These are phyloP conservation scores for Trichoderma atroviride DNA, from an alignment of 2,329 filamentous ascomycete species.

Conservation along the genomic window DNA sequence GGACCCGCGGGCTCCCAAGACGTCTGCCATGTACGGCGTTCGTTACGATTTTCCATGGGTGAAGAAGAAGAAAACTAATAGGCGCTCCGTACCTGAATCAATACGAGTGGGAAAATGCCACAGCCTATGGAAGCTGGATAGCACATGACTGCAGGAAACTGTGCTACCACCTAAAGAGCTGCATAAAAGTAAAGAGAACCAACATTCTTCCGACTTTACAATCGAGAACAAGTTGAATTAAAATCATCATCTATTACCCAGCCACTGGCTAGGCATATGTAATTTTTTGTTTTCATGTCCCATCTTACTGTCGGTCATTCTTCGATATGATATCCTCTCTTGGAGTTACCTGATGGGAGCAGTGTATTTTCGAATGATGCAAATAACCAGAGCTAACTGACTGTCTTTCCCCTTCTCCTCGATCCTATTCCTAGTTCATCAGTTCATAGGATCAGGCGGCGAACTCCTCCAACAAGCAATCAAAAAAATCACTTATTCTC, in stretches of 20 bases:
- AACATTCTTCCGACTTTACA: no score
- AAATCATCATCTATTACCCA: background rate
- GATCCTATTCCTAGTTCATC: no score
- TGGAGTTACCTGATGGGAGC: background rate
- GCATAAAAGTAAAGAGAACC: background rate
- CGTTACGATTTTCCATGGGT: background rate
- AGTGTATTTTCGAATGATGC: background rate
- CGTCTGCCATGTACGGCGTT: background rate
- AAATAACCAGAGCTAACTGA: background rate
- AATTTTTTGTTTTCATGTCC: background rate
- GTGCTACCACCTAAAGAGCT: background rate
- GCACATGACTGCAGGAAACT: background rate
- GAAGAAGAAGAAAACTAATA: no score
- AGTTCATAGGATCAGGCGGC: background rate
- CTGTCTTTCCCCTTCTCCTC: background rate
- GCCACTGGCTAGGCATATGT: no score
- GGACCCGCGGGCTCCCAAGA: background rate
- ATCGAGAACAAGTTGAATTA: no score
- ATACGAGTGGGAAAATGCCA: background rate
- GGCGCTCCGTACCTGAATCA: no score
- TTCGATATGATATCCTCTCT: background rate
- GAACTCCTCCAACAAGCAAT: background rate
- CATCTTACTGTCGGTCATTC: background rate
- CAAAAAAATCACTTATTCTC: background rate
- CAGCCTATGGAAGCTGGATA: background rate